These are phyloP conservation scores for Epichloe aotearoae DNA, from an alignment of 2,329 filamentous ascomycete genomes.

Conservation along the genomic window DNA sequence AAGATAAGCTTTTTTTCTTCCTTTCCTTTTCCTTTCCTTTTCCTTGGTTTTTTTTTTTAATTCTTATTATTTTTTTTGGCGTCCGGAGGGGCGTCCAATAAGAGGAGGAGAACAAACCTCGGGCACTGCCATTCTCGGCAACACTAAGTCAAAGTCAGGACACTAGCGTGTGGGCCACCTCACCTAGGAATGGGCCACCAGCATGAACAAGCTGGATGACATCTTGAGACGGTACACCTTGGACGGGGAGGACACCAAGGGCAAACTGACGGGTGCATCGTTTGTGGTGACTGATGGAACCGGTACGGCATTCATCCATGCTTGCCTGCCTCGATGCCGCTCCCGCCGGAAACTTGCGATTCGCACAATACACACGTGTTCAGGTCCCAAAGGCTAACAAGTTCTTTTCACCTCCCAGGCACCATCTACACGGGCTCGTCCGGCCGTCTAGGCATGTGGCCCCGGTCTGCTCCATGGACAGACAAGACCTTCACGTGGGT, in stretches of 20 bases:
- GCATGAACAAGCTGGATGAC: conserved; percentile 16
- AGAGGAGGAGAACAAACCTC: too few relatives aligned
- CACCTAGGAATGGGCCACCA: too few relatives aligned
- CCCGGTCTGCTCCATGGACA: conserved; percentile 17
- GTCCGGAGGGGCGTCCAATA: too few relatives aligned
- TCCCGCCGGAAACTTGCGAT: too few relatives aligned
- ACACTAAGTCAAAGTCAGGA: too few relatives aligned
- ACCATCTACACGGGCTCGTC: conserved; percentile 23
- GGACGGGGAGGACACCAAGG: conserved; percentile 14
- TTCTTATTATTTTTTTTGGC: too few relatives aligned
- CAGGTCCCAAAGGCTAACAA: too few relatives aligned
- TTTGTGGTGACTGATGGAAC: conserved; percentile 21
- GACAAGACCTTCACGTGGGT: conserved; percentile 22
- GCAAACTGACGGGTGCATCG: conserved; percentile 24
- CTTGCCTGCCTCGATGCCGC: background rate
- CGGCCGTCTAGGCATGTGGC: conserved; percentile 21
- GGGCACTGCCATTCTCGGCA: too few relatives aligned
- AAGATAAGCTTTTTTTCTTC: too few relatives aligned
- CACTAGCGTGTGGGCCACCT: too few relatives aligned
- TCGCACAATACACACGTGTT: background rate
- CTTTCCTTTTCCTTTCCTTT: too few relatives aligned
- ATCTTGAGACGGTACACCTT: conserved; percentile 19
- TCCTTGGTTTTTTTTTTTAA: too few relatives aligned
- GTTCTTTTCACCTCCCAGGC: conserved; percentile 9
- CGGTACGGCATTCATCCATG: conserved; percentile 11